phyloP scores from a whole-genome alignment of 2,329 filamentous ascomycete species.

The Epichloe hybrida region DNA sequence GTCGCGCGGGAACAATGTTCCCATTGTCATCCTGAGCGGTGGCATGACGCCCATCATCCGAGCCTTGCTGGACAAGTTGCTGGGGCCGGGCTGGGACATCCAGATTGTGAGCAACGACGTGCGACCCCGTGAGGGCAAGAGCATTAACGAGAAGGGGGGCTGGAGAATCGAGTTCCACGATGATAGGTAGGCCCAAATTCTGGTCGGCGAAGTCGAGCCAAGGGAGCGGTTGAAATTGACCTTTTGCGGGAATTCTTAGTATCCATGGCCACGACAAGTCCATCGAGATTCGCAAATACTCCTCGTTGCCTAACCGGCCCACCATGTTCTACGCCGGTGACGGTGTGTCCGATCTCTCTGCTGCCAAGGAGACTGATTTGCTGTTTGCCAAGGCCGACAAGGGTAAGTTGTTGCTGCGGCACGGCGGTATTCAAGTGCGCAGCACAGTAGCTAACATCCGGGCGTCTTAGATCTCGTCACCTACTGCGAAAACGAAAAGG shows the following conservation, averaged over 20 bases:
- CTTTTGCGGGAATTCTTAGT: conserved; percentile 24
- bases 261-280: conserved; percentile 96
- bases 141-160: conserved; percentile 64
- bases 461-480: conserved; percentile 58
- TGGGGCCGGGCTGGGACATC: conserved; percentile 69
- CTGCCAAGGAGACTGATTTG: conserved; percentile 82
- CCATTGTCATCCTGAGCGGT: conserved; percentile 80
- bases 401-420: conserved; percentile 35
- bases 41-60: conserved; percentile 90
- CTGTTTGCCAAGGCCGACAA: conserved; percentile 87
- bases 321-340: conserved; percentile 91
- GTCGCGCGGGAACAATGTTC: conserved; percentile 69
- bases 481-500: conserved; percentile 71
- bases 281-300: conserved; percentile 78
- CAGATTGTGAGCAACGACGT: conserved; percentile 88
- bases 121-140: conserved; percentile 46
- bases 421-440: too few species aligned
- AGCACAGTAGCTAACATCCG: conserved; percentile 4
- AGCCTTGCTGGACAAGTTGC: conserved; percentile 63
- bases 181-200: conserved; percentile 45
- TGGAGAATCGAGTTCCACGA: conserved; percentile 88
- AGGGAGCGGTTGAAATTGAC: background rate
- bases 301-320: conserved; percentile 60
- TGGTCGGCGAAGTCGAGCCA: background rate
- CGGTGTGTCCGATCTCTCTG: conserved; percentile 83